Conservation (phyloP, 495 filamentous ascomycete species). For the Lichenothelia convexa region DNA sequence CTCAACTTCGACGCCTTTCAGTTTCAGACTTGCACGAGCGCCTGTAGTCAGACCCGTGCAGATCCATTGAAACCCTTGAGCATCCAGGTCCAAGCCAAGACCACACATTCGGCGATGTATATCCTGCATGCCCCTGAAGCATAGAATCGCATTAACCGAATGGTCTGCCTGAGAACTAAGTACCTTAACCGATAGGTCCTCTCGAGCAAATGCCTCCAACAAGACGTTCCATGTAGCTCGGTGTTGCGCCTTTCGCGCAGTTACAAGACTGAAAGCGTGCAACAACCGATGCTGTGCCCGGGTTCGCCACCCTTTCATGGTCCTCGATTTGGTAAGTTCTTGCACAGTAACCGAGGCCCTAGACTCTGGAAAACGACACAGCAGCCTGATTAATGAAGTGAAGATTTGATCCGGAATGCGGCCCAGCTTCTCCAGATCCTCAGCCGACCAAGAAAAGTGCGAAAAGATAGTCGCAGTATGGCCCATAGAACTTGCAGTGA, state of each 20-base stretch:
- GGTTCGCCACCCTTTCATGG: conserved; percentile 5
- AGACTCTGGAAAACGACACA: conserved; percentile 21
- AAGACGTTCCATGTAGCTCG: conserved; percentile 24
- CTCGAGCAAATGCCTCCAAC: conserved; percentile 1
- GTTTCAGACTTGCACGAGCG: not conserved
- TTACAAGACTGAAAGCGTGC: conserved; percentile 28
- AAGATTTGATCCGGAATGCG: conserved; percentile 25
- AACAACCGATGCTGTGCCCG: conserved; percentile 17
- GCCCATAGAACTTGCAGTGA: conserved; percentile 22
- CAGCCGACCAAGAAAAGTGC: conserved; percentile 8
- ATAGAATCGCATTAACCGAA: not conserved
- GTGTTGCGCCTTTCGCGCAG: conserved; percentile 15
- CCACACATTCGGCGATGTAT: conserved; percentile 2
- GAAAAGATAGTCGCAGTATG: conserved; percentile 17
- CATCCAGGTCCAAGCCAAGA: conserved; percentile 12
- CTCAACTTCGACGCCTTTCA: not conserved
- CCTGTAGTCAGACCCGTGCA: conserved; percentile 5
- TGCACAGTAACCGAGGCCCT: not conserved
- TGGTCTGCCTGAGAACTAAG: not conserved
- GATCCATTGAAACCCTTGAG: conserved; percentile 10
- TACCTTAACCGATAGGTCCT: not conserved
- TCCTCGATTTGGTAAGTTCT: not conserved
- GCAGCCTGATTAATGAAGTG: conserved; percentile 29
- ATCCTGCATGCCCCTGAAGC: conserved; percentile 1
- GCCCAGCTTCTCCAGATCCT: conserved; percentile 7